These are phyloP conservation scores for Agaricus blazei DNA, from an alignment of 768 basidiomycete species.

Conservation along the genomic window DNA sequence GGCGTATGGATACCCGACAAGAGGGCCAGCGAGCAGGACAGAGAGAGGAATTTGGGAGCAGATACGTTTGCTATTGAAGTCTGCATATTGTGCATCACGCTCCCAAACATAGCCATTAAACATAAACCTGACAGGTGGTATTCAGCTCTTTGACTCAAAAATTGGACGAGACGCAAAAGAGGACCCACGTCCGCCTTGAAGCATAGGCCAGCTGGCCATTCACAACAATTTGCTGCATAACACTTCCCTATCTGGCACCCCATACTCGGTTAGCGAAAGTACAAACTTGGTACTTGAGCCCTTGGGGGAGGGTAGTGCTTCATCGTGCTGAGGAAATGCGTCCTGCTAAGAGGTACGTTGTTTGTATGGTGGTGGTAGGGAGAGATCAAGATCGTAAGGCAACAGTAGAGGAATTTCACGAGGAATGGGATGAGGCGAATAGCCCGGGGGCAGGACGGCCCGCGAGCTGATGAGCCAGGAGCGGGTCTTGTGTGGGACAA, in stretches of 20 bases:
- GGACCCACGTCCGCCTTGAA: slow-evolving; percentile 43
- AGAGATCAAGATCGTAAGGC: no score
- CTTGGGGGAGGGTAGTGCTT: slow-evolving; percentile 32
- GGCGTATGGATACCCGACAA: slow-evolving; percentile 11
- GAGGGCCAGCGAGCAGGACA: slow-evolving; percentile 43
- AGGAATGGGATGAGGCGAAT: no score
- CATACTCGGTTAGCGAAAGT: slow-evolving; percentile 31
- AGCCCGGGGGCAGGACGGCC: no score
- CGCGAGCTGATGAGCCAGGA: no score
- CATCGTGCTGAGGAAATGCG: slow-evolving; percentile 39
- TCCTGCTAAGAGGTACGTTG: slow-evolving; percentile 39
- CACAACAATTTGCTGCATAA: slow-evolving; percentile 16
- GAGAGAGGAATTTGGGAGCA: slow-evolving; percentile 42
- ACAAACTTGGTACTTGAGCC: slow-evolving; percentile 38
- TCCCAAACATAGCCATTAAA: slow-evolving; percentile 59
- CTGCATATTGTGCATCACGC: slow-evolving; percentile 27
- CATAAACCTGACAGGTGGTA: slow-evolving; percentile 33
- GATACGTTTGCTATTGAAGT: no score
- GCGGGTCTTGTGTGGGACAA: no score
- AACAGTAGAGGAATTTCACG: no score
- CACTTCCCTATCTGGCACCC: slow-evolving; percentile 58
- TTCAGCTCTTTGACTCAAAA: background rate
- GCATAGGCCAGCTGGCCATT: slow-evolving; percentile 44
- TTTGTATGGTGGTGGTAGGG: no score
- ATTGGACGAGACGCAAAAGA: background rate